Base-by-base conservation (phyloP, 345 rosid genomes). In the Carallia pectinifolia region DNA sequence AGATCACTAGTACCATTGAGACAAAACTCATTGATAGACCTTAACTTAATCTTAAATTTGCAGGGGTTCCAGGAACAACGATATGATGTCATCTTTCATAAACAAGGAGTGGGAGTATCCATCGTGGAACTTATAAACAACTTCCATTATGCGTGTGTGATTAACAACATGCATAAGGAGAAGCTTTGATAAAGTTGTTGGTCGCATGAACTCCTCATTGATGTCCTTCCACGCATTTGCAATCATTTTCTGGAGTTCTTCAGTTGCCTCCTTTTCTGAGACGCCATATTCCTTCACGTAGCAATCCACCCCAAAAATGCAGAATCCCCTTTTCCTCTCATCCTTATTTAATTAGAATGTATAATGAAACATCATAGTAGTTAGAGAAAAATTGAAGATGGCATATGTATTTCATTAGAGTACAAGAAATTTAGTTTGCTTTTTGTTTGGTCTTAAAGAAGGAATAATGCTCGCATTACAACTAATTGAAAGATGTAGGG, bases 141-240 rank as follows among this genome's bases (percentile, higher is more conserved):
- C 55, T 17, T 67, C 13, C 8, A 30, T 6, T 0, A 58, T 3
- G 5, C 68, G 48, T 10, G 31, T 16, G 44, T 37, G 15, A 36
- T 62, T 62, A 52, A 54, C 29, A 61, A 17, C 10, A 1, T 13
- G 7, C 40, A 36, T 13, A 1, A 68, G 36, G 13, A 68, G 4
- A 8, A 4, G 18, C 50, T 13, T n/a, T 13, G 72, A 23, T 4
- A 53, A 36, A 10, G 1, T 31, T 1, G 47, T 18, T 30, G 77
- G 72, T 64, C 27, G 67, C 77, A 67, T 54, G 30, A 37, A 67
- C 1, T 62, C 68, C 19, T 74, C 27, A 53, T 71, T 71, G 0
- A 63, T 38, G 33, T 71, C 74, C 61, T 65, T 73, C 70, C 70
- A 73, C 9, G 64, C 56, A 62, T 67, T 15, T 15, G 1, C 50